phyloP scores from a whole-genome alignment of 1,284 basidiomycete genomes.

The Ganoderma leucocontextum region DNA sequence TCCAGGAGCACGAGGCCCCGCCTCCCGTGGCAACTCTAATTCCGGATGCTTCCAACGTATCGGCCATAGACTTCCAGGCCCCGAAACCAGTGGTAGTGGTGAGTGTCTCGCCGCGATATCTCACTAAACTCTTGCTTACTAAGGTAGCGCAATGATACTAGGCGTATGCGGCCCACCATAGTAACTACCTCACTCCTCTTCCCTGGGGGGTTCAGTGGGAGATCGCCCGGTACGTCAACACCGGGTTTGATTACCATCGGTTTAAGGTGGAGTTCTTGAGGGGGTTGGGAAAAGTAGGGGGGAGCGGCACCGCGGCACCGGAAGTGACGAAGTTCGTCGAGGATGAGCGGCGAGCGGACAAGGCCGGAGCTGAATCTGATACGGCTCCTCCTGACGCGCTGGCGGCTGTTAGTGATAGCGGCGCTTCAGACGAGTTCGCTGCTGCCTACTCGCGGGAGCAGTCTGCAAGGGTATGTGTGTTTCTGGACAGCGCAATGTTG shows the following conservation, averaged over 20 bases:
- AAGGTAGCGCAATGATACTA: background rate
- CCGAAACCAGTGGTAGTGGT: constrained; percentile 23
- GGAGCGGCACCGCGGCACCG: constrained; percentile 12
- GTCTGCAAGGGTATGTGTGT: constrained; percentile 23
- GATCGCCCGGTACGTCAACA: constrained; percentile 34
- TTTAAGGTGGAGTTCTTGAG: constrained; percentile 3
- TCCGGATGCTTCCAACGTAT: background rate
- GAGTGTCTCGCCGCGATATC: background rate
- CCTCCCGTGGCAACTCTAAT: constrained; percentile 7
- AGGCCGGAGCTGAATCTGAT: background rate
- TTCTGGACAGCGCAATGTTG: background rate
- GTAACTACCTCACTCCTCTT: constrained; percentile 5
- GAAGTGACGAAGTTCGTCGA: constrained; percentile 23
- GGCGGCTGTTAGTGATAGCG: background rate
- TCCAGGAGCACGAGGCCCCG: background rate
- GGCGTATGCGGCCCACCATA: background rate
- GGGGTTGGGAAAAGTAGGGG: background rate
- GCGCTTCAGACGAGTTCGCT: constrained; percentile 13
- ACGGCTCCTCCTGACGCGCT: background rate
- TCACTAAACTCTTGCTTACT: background rate
- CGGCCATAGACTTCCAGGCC: constrained; percentile 12
- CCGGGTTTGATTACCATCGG: constrained; percentile 14
- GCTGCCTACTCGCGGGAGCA: constrained; percentile 23
- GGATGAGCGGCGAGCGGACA: background rate
- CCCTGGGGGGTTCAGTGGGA: constrained; percentile 41